Percentiles rank a stretch among this genome's conserved stretches.
These are phyloP conservation scores for Rehmannia glutinosa DNA, from an alignment of 257 asterid genomes.

Conservation along the genomic window DNA sequence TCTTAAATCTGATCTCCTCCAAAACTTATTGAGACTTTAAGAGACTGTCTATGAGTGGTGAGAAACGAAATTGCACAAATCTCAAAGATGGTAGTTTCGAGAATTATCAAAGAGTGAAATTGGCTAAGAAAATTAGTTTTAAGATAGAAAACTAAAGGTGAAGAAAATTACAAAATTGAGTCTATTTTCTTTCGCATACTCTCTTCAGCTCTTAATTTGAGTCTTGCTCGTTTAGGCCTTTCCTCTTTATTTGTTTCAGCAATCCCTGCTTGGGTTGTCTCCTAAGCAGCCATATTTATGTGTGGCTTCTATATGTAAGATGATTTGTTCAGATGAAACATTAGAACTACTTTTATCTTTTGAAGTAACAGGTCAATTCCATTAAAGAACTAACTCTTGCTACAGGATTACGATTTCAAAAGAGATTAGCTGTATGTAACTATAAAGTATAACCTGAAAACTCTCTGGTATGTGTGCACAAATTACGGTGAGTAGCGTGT, in stretches of 20 bases:
- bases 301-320: neutral
- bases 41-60: neutral
- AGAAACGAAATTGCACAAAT: neutral
- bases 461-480: neutral
- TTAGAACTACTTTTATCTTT: neutral
- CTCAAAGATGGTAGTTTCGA: neutral
- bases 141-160: neutral
- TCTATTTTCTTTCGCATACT: neutral
- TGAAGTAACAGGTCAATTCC: neutral
- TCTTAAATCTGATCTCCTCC: conserved; percentile 4
- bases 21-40: neutral
- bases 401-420: neutral
- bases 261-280: neutral
- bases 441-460: neutral
- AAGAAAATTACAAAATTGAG: neutral
- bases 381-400: neutral
- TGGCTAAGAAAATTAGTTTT: neutral
- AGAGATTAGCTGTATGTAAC: neutral
- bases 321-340: neutral
- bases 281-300: neutral
- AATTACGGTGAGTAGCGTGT: neutral
- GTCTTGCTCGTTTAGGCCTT: no score
- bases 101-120: neutral
- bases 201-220: neutral
- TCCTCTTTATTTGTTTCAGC: neutral